Evolutionary conservation across 345 rosid genomes (phyloP).

Genomic region (Noccaea caerulescens): DNA sequence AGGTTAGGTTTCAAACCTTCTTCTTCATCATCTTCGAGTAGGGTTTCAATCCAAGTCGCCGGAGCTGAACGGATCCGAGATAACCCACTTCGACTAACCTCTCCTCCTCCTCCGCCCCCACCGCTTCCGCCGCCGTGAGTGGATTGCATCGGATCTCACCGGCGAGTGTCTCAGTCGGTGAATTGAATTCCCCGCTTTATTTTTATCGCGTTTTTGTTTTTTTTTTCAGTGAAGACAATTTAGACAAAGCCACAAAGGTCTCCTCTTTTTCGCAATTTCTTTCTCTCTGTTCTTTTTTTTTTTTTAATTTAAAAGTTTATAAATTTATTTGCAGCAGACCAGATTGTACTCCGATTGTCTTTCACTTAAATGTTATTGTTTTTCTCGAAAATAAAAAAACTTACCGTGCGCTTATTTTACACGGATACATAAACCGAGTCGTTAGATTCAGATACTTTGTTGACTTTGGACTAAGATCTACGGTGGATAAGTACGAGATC

Average conservation of each 20-base stretch:
- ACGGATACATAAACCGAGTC: slow-evolving; percentile 2
- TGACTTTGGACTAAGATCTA: slow-evolving; percentile 23
- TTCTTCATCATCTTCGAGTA: slow-evolving; percentile 63
- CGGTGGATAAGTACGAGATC: not conserved
- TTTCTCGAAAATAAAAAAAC: not conserved
- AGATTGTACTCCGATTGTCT: slow-evolving; percentile 39
- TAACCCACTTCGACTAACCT: slow-evolving; percentile 56
- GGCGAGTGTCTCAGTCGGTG: slow-evolving; percentile 35
- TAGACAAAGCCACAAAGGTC: slow-evolving; percentile 39
- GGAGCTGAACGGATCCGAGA: slow-evolving; percentile 83
- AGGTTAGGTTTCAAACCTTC: slow-evolving; percentile 44
- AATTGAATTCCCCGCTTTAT: slow-evolving; percentile 25
- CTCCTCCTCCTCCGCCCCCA: slow-evolving; percentile 51
- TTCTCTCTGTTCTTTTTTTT: slow-evolving; percentile 1
- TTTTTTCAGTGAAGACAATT: slow-evolving; percentile 41
- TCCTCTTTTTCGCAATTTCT: slow-evolving; percentile 18
- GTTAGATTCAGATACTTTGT: slow-evolving; percentile 8
- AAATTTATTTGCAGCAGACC: slow-evolving; percentile 31
- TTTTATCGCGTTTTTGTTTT: slow-evolving; percentile 7
- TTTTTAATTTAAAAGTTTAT: not conserved
- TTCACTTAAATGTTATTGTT: slow-evolving; percentile 14
- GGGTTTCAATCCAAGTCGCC: slow-evolving; percentile 72
- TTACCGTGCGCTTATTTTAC: slow-evolving; percentile 20
- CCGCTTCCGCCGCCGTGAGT: slow-evolving; percentile 46
- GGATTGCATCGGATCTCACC: slow-evolving; percentile 61